Percentiles rank a stretch among this genome's conserved stretches.
phyloP scores from a whole-genome alignment of 2,329 filamentous ascomycete species.

The Dendrostoma leiphaemia region DNA sequence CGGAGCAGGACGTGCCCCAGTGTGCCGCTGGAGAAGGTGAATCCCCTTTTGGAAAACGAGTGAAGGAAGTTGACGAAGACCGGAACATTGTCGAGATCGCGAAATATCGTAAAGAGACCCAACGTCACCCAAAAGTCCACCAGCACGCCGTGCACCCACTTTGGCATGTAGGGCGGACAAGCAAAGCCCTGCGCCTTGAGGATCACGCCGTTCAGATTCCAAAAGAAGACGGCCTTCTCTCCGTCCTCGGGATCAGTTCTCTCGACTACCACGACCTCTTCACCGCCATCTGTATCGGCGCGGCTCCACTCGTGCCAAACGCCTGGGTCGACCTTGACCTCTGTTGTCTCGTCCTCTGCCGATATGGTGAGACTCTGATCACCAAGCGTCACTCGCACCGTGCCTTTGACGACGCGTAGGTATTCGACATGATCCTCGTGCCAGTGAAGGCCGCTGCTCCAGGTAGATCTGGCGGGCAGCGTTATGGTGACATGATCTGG shows the following conservation, averaged over 20 bases:
- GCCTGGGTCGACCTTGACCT: slow-evolving; percentile 34
- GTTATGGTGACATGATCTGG: slow-evolving; percentile 38
- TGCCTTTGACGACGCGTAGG: slow-evolving; percentile 39
- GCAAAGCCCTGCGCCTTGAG: slow-evolving; percentile 23
- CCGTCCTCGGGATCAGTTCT: slow-evolving; percentile 45
- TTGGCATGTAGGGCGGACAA: slow-evolving; percentile 17
- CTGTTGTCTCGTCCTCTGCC: slow-evolving; percentile 23
- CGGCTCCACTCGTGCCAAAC: slow-evolving; percentile 47
- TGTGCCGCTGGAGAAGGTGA: slow-evolving; percentile 22
- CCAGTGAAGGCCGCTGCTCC: slow-evolving; percentile 50
- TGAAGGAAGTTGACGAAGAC: slow-evolving; percentile 27
- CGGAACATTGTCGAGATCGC: slow-evolving; percentile 28
- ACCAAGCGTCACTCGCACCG: slow-evolving; percentile 27
- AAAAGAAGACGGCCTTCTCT: slow-evolving; percentile 46
- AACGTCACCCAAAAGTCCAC: slow-evolving; percentile 29
- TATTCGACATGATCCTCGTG: slow-evolving; percentile 46
- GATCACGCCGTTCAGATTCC: slow-evolving; percentile 45
- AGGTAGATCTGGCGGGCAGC: slow-evolving; percentile 40
- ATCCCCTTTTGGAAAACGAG: slow-evolving; percentile 22
- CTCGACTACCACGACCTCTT: slow-evolving; percentile 42
- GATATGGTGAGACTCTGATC: slow-evolving; percentile 18
- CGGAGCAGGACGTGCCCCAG: slow-evolving; percentile 5
- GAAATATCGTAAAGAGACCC: slow-evolving; percentile 29
- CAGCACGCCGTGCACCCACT: slow-evolving; percentile 18
- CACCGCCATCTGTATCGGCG: slow-evolving; percentile 27